These are phyloP conservation scores for Emmonsiellopsis sp. DNA, from an alignment of 2,329 filamentous ascomycete species.

Conservation along the genomic window DNA sequence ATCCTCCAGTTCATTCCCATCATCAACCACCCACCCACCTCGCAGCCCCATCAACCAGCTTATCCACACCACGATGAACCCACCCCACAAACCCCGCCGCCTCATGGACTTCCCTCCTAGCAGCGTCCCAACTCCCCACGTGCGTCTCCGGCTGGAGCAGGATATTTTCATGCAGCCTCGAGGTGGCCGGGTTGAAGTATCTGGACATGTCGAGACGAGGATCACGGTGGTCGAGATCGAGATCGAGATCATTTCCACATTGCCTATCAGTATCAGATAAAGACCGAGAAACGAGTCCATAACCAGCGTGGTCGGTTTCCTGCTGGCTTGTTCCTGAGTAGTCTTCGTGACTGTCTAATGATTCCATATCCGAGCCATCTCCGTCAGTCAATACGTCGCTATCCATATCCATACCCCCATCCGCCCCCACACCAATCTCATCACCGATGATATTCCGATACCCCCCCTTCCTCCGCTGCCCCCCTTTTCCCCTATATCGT, in stretches of 20 bases:
- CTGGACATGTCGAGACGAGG: conserved; percentile 5
- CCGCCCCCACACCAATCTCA: too few relatives aligned
- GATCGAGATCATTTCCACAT: too few relatives aligned
- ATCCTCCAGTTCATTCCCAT: not conserved
- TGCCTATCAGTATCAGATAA: too few relatives aligned
- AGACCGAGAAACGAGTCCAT: too few relatives aligned
- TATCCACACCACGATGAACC: not conserved
- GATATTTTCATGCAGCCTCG: conserved; percentile 8
- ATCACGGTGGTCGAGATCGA: too few relatives aligned
- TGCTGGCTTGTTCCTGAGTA: too few relatives aligned
- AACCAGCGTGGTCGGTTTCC: too few relatives aligned
- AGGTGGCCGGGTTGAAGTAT: conserved; percentile 16
- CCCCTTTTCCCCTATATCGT: conserved; percentile 15
- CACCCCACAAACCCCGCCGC: not conserved
- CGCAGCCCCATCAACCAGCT: not conserved
- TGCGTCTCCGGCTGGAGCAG: conserved; percentile 5
- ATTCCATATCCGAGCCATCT: too few relatives aligned
- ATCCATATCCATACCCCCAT: too few relatives aligned
- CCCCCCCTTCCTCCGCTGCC: not conserved
- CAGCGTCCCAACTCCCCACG: conserved; percentile 2
- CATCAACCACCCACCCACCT: not conserved
- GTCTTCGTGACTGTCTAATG: too few relatives aligned
- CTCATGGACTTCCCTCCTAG: not conserved
- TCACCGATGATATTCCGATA: too few relatives aligned
- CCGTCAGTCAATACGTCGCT: too few relatives aligned